These are phyloP conservation scores for Leccinum longicurvipes DNA, from an alignment of 768 basidiomycete genomes.

Conservation along the genomic window DNA sequence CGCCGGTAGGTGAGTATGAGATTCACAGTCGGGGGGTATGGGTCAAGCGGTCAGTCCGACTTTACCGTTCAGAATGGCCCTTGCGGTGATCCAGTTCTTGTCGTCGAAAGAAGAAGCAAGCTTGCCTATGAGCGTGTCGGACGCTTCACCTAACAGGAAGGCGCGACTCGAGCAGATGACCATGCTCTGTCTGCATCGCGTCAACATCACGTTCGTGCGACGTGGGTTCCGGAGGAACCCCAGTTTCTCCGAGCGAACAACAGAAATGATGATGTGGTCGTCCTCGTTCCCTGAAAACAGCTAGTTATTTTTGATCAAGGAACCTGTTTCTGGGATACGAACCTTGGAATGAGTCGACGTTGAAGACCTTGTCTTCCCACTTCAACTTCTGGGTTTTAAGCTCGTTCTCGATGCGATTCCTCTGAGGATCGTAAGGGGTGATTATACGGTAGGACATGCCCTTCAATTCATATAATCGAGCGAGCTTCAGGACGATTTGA, in stretches of 20 bases:
- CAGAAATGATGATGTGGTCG: slow-evolving; percentile 67
- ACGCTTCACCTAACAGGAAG: slow-evolving; percentile 20
- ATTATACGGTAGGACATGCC: slow-evolving; percentile 58
- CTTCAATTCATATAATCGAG: slow-evolving; percentile 44
- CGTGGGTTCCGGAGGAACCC: slow-evolving; percentile 66
- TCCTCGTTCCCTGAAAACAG: slow-evolving; percentile 68
- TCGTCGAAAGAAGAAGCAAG: slow-evolving; percentile 15
- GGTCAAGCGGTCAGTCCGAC: not conserved
- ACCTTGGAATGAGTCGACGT: slow-evolving; percentile 84
- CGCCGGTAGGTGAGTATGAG: not conserved
- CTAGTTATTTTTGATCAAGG: slow-evolving; percentile 10
- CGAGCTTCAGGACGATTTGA: slow-evolving; percentile 51
- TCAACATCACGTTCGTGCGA: slow-evolving; percentile 85
- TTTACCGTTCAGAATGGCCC: not conserved
- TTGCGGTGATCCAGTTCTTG: slow-evolving; percentile 14
- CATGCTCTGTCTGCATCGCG: slow-evolving; percentile 73
- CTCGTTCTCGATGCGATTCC: slow-evolving; percentile 49
- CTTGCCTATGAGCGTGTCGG: slow-evolving; percentile 24
- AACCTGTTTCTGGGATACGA: slow-evolving; percentile 5
- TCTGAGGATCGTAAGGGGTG: slow-evolving; percentile 77
- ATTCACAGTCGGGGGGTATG: not conserved
- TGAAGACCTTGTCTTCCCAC: slow-evolving; percentile 70
- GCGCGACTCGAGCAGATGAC: slow-evolving; percentile 56
- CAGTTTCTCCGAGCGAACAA: slow-evolving; percentile 55
- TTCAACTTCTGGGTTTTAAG: slow-evolving; percentile 47